Percentiles rank a stretch among this genome's conserved stretches.
Conservation (phyloP, 371 early-diverging fungal genomes). For the Mucor sp. region DNA sequence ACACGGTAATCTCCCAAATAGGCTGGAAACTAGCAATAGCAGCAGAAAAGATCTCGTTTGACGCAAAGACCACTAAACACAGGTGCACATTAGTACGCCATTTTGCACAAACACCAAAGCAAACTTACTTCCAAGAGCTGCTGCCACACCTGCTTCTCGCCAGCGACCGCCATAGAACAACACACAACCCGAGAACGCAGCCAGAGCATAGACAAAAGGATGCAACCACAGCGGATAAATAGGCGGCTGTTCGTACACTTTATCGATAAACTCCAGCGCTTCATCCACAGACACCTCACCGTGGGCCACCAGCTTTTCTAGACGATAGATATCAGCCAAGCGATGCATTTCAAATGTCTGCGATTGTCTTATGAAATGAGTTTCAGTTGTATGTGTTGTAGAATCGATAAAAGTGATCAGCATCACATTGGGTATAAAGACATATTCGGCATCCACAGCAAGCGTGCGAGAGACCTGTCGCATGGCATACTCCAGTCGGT, state of each 20-base stretch:
- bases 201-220: slow-evolving; percentile 50
- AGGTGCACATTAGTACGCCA: neutral
- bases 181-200: slow-evolving; percentile 50
- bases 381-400: slow-evolving; percentile 76
- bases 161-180: slow-evolving; percentile 49
- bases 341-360: slow-evolving; percentile 73
- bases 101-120: neutral
- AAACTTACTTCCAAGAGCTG: slow-evolving; percentile 48
- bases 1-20: slow-evolving; percentile 72
- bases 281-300: slow-evolving; percentile 57
- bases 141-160: slow-evolving; percentile 44
- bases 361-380: slow-evolving; percentile 64
- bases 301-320: slow-evolving; percentile 51
- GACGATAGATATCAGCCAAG: slow-evolving; percentile 59
- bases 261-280: slow-evolving; percentile 52
- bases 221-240: slow-evolving; percentile 55
- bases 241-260: slow-evolving; percentile 37
- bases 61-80: slow-evolving; percentile 43
- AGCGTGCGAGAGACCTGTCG: slow-evolving; percentile 52
- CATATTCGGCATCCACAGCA: slow-evolving; percentile 68
- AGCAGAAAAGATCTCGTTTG: slow-evolving; percentile 42
- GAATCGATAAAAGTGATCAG: slow-evolving; percentile 72
- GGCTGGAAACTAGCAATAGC: slow-evolving; percentile 41
- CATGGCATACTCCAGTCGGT: slow-evolving; percentile 62
- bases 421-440: slow-evolving; percentile 73